phyloP scores from a whole-genome alignment of 345 rosid species.

The Citrus reticulata region DNA sequence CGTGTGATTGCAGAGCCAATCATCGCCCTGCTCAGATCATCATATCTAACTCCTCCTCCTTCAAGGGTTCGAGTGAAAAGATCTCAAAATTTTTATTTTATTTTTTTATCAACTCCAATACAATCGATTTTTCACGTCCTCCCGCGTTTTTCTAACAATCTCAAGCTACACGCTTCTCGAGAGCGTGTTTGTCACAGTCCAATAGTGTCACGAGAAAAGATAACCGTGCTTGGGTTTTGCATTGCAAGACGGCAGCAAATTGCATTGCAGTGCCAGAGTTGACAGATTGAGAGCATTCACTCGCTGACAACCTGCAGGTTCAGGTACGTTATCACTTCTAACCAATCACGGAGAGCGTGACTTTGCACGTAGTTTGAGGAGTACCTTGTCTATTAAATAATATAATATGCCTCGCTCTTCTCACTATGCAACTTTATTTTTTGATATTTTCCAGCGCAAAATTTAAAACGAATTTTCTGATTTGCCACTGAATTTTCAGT shows the following conservation, averaged over 20 bases:
- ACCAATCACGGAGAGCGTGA: constrained; percentile 1
- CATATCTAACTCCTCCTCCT: not conserved
- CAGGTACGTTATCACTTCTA: not conserved
- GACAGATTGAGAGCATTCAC: not conserved
- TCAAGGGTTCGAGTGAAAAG: too few relatives aligned
- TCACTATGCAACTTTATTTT: not conserved
- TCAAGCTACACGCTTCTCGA: not conserved
- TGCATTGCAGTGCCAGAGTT: not conserved
- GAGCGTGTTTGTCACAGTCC: not conserved
- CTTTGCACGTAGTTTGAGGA: not conserved
- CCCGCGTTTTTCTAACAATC: constrained; percentile 17
- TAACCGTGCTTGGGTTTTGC: too few relatives aligned
- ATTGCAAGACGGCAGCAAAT: too few relatives aligned
- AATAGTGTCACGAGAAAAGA: not conserved
- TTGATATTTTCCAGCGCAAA: not conserved
- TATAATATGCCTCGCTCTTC: not conserved
- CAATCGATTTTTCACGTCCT: constrained; percentile 27
- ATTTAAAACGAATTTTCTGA: not conserved
- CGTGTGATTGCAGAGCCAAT: constrained; percentile 16
- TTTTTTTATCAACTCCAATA: not conserved
- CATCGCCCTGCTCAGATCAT: constrained; percentile 7
- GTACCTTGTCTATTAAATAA: not conserved
- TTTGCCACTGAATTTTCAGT: not conserved
- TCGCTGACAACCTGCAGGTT: not conserved
- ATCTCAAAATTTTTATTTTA: not conserved